Evolutionary conservation across 345 rosid species (phyloP), one percentile per base, ranked within the genome.

Genomic region (Heritiera littoralis): DNA sequence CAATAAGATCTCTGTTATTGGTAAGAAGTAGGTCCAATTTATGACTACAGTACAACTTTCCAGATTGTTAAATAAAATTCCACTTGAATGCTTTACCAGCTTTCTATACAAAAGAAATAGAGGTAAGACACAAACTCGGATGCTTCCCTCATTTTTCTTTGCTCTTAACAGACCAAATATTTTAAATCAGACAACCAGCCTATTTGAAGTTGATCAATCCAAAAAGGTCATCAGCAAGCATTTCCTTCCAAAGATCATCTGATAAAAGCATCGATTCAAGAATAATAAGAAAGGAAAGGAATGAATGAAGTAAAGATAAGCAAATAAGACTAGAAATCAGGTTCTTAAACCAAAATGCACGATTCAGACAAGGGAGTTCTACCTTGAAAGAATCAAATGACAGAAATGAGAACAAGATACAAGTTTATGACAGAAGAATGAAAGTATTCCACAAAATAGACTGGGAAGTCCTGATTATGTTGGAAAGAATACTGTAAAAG

Each of bases 271-370:
- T n/a, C 13, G n/a, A 68, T 8, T 10, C n/a, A 1, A 43, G 46
- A n/a, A 3, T 10, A 23, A 6, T 2, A 14, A 45, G 15, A 9
- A 18, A 70, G 9, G 28, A 17, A 48, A 48, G 35, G 74, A 70
- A 20, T 20, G 35, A 32, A 70, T n/a, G 52, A 18, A 48, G 67
- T 10, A 69, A 46, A 71, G 55, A 45, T 28, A 14, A 7, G n/a
- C 43, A 52, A 72, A 32, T 7, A n/a, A 41, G 77, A 56, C 12
- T n/a, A 56, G 49, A 38, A 74, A 74, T 40, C n/a, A 5, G 77
- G 40, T 56, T 60, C 77, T 56, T 74, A n/a, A 56, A 74, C 32
- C 66, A 56, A 52, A 38, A 18, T 74, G 77, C 66, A 74, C 49
- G 77, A 40, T 20, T 73, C 65, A 54, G 18, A 38, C 54, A 55